Evolutionary conservation across 2,329 filamentous ascomycete species (phyloP), one percentile per base, ranked within the genome.

Genomic region (Tolypocladium amazonense): DNA sequence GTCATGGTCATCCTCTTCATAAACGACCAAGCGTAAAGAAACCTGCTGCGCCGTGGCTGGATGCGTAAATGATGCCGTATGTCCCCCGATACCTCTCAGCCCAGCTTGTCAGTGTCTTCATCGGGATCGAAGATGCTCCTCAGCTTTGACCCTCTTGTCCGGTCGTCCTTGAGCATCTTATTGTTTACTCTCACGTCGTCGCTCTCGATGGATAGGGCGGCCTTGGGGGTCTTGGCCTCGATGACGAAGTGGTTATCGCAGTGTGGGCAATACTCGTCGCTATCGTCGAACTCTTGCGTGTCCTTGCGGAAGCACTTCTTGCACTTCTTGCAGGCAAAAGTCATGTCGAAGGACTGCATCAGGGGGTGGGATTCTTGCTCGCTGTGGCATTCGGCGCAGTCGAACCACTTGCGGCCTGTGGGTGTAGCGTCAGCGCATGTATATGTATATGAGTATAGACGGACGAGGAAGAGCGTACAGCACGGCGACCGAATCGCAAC

Each of bases 201-300:
- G 62, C 93, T 90, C 78, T 99, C 94, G 57, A 99, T 83, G 65
- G 92, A 85, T 57, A 99, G 77, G 41, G 88, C 83, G 12, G 92
- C 84, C 75, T 95, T 89, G 27, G 94, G 90, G 5, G 88, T 90
- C 66, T 88, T 76, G 57, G 94, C 95, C 5, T 97, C 92, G 64
- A 99, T 81, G 45, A 99, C 89, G 71, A 92, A 99, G 76, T 99
- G 95, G 77, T 99, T 99, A 73, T 99, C 94, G 79, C 94, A 99
- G 78, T 97, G 90, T 27, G 94, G 95, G 79, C 94, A 99, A 81
- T 96, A 99, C 74, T 99, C 95, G 77, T 99, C 94, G 72, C 90
- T 88, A 67, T 99, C 94, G 67, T 99, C 94, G 68, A 96, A 97
- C 73, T 96, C 90, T 65, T 85, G 79, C 54, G 88, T 88, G 69